Evolutionary conservation across 176 grass and related monocot species (phyloP), one percentile per base, ranked within the genome.

Genomic region (Elaeis guineensis): DNA sequence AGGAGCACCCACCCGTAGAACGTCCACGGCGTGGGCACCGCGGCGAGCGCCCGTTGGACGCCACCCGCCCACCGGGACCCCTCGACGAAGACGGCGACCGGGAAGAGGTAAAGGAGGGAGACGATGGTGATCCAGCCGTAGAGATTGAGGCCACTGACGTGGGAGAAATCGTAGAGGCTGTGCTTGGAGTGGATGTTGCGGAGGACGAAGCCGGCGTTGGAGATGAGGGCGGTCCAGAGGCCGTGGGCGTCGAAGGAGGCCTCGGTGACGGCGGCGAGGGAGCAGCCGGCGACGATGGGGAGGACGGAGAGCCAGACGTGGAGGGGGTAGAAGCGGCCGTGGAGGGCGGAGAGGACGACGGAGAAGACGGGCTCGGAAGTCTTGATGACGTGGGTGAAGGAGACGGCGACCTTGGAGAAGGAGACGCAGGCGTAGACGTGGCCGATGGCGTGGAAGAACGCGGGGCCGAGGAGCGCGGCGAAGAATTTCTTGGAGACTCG

Each of bases 351-450:
- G 25, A 80, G n/a, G 8, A 80, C 63, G 19, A 80, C 77, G 19
- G 77, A 80, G 58, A 80, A 80, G 59, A 74, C 77, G 1, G 77
- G 77, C 55, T 80, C 77, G 15, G 77, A 71, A 0, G 77, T 6
- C 26, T 74, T 80, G 49, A 74, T 80, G 5, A 80, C 77, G 53
- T 80, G 77, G 7, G 77, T 74, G 77, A 80, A 80, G 8, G 77
- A 80, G 5, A 80, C 77, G 17, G 77, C 77, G 18, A 80, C 77
- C 39, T 60, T 63, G 24, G 77, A 80, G 56, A 80, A 80, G 30
- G 77, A 74, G 19, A 80, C 70, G 25, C 77, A 80, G 29, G 77
- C 77, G 35, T 70, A 80, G 61, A 80, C 69, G 56, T 80, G 77
- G 7, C 77, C 77, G 20, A 80, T n/a, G 16, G 70, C 61, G 49